Base-by-base conservation (phyloP, 208 protist genomes). In the Porcisia deanei region DNA sequence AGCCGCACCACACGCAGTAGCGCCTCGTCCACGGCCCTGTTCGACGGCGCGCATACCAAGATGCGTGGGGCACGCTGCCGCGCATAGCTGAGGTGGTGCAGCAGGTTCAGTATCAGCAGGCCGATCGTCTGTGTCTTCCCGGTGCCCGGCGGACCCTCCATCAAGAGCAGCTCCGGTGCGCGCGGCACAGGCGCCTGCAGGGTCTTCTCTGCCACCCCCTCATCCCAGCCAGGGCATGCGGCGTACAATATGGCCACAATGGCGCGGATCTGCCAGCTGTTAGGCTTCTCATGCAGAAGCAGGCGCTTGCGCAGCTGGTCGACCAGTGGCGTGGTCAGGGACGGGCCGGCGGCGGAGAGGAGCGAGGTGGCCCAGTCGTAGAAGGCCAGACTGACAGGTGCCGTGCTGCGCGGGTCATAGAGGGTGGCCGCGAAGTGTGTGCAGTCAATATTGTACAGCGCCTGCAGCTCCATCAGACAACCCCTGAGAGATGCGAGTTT, bases 71-170 rank as follows among this genome's bases (percentile, higher is more conserved):
- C 59, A 18, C 43, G 47, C 47, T 75, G 74, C 16, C 43, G 22
- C 10, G 18, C 53, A 57, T 61, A 65, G n/a, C 73, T 71, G 6
- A 94, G 76, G 68, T 89, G 80, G 39, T 86, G 82, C 72, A 96
- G 79, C 68, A 96, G 61, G 79, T 92, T 95, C 34, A 94, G 73
- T 41, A 84, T 78, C 49, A 96, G 77, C n/a, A 63, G 73, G 25
- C 79, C 90, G 75, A 96, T 92, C 20, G 92, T 98, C 79, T 98
- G 94, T 25, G 94, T 98, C 84, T 98, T 98, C 41, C 94, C 94
- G 10, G 94, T 98, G 34, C 94, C 94, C 6, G 94, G 94, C 12
- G 94, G 94, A 1, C 94, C 94, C 64, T 97, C 91, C 75, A 98
- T 90, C 66, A 98, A 58, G 34, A 93, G 80, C 37, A 95, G 20